Base-by-base conservation (phyloP, 106 monocot species). In the Dendrobium huoshanense region DNA sequence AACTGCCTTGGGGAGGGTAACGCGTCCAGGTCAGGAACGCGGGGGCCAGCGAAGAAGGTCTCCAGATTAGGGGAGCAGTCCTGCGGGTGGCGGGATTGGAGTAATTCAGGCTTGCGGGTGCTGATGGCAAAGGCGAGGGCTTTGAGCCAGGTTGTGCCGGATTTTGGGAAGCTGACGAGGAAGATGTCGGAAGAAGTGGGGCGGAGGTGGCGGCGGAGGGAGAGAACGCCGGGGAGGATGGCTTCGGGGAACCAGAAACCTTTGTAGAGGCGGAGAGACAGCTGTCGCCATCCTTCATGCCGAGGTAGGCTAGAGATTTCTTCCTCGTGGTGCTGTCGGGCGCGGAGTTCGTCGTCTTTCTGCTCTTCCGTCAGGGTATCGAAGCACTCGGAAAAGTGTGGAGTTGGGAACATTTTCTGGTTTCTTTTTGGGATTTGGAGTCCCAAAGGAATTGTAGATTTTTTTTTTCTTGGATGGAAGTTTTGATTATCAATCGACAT, bases 91-190 rank as follows among this genome's bases (percentile, higher is more conserved):
- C 10, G 29, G 29, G 9, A 44, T 17, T 64, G 81, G 61, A 81
- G 59, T 5, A 75, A 54, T 55, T 76, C 54, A 41, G 58, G 42
- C 16, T 31, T 16, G 31, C 75, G 81, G 22, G 54, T 27, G 75
- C 24, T 2, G 2, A 59, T 74, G 8, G 64, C 81, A 17, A 81
- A 75, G 25, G 75, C 18, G 56, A 81, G 64, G 16, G 81, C 75
- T 31, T 81, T 81, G 44, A 76, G 81, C 81, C 75, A 81, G 2
- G 75, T 76, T 2, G 81, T 81, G 59, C 75, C 75, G 29, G 58
- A 75, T 27, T 81, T 81, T 0, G 41, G 61, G 64, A 37, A 42
- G 18, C 24, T 75, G 24, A 7, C 58, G 22, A 81, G 27, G 76
- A 81, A 22, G 61, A 75, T 8, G 29, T 81, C 75, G 3, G 75